A percentile compares a stretch with the other conserved stretches of the same genome.
Conservation (phyloP, 139 green algal species). For the Picochlorum sp. region DNA sequence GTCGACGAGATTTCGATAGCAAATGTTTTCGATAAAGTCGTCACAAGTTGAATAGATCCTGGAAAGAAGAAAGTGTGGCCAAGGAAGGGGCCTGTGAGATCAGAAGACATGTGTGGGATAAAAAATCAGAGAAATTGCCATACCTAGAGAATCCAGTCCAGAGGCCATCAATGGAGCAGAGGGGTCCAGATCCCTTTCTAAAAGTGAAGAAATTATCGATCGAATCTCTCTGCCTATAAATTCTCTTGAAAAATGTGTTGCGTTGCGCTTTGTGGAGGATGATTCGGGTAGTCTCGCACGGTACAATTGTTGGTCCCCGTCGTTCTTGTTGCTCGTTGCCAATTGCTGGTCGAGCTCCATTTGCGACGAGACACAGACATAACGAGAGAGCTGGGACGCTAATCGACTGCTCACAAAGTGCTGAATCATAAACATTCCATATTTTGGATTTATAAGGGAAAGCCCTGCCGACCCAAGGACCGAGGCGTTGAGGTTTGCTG, state of each 20-base stretch:
- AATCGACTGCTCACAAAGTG: no score
- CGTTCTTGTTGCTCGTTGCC: no score
- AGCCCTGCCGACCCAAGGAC: neutral
- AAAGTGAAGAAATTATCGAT: neutral
- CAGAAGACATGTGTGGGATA: no score
- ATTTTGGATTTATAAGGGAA: neutral
- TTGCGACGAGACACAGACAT: no score
- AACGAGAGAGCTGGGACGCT: no score
- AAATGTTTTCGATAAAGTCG: constrained; percentile 9
- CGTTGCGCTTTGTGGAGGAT: no score
- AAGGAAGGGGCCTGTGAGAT: neutral
- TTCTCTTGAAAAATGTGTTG: neutral
- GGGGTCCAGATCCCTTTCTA: neutral
- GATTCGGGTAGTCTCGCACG: no score
- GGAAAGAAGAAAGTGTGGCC: neutral
- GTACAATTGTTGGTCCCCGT: no score
- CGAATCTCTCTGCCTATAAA: neutral
- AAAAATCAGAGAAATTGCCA: no score
- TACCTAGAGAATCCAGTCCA: constrained; percentile 30
- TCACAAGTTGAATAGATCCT: constrained; percentile 19
- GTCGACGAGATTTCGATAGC: neutral
- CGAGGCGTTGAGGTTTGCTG: constrained; percentile 10
- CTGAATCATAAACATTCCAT: neutral
- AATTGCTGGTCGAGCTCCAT: no score
- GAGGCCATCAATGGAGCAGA: constrained; percentile 21